Base-by-base conservation (phyloP, 805 yeast species). In the Lipomyces chichibuensis region DNA sequence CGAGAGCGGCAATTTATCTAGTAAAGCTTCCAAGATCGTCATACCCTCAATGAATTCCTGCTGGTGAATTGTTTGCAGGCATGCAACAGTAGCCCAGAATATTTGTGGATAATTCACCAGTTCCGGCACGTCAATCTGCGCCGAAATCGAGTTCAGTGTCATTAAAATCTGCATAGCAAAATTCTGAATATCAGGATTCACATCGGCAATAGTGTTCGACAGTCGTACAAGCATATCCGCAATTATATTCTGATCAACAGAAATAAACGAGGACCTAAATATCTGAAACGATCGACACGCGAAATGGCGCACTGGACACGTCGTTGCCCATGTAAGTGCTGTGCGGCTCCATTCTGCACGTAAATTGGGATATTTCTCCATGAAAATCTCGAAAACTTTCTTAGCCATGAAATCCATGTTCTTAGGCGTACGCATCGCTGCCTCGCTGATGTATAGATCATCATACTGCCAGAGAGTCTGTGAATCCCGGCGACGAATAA, bases 241-340 rank as follows among this genome's bases (percentile, higher is more conserved):
- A 57, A 96, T 80, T 97, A 95, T 94, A 11, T 84, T 82, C 74
- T 89, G 93, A 75, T 95, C 98, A 68, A 94, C 80, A 72, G 88
- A 87, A 8, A 91, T 85, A n/a, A 92, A 79, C 65, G 95, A 77
- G 2, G 96, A 90, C 56, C 99, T 82, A 79, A 93, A 95, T 0
- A 93, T 84, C 76, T 95, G 99, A 78, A 96, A 94, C 0, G 98
- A 93, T 32, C 99, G 84, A 72, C 99, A 95, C 0, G 99, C 99
- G 72, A 95, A 85, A 76, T 96, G 99, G 74, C 98, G 84, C 1
- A 94, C 98, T 1, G 98, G 96, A 80, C 98, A 95, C 1, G 97
- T 88, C 0, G 99, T 95, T 0, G 99, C 98, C 99, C 99, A 95
- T 35, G 84, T 83, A 46, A 96, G 81, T 0, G 98, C 89, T 2